Evolutionary conservation across 2,329 filamentous ascomycete genomes (phyloP).

Genomic region (Fusarium oligoseptatum): DNA sequence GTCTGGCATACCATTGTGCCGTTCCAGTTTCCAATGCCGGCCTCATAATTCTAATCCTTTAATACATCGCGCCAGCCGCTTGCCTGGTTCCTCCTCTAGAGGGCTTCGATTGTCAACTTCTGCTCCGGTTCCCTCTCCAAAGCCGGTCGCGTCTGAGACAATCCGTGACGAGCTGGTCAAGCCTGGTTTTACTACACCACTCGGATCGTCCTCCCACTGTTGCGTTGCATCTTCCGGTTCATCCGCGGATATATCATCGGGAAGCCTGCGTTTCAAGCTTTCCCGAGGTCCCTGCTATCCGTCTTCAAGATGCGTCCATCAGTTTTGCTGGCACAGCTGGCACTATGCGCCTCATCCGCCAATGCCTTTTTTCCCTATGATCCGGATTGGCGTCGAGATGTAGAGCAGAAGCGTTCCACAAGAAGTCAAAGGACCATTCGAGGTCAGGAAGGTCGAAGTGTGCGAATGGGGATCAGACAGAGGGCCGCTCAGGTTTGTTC

Average conservation of each 20-base stretch:
- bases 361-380: slow-evolving; percentile 64
- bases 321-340: slow-evolving; percentile 59
- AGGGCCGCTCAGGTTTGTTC: slow-evolving; percentile 51
- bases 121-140: slow-evolving; percentile 14
- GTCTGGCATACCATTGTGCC: slow-evolving; percentile 38
- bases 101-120: slow-evolving; percentile 16
- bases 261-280: slow-evolving; percentile 9
- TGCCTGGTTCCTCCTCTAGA: slow-evolving; percentile 8
- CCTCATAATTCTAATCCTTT: slow-evolving; percentile 49
- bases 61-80: slow-evolving; percentile 42
- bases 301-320: slow-evolving; percentile 57
- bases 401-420: slow-evolving; percentile 37
- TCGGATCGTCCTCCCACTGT: slow-evolving; percentile 7
- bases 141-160: slow-evolving; percentile 37
- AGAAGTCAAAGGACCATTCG: slow-evolving; percentile 44
- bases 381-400: slow-evolving; percentile 53
- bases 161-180: slow-evolving; percentile 36
- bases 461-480: slow-evolving; percentile 59
- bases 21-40: slow-evolving; percentile 42
- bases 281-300: slow-evolving; percentile 9
- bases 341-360: slow-evolving; percentile 60
- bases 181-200: slow-evolving; percentile 27
- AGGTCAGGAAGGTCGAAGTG: slow-evolving; percentile 26
- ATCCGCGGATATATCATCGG: slow-evolving; percentile 24
- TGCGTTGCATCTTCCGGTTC: slow-evolving; percentile 21